These are phyloP conservation scores for Babesia divergens DNA, from an alignment of 169 alveolate genomes.

Conservation along the genomic window DNA sequence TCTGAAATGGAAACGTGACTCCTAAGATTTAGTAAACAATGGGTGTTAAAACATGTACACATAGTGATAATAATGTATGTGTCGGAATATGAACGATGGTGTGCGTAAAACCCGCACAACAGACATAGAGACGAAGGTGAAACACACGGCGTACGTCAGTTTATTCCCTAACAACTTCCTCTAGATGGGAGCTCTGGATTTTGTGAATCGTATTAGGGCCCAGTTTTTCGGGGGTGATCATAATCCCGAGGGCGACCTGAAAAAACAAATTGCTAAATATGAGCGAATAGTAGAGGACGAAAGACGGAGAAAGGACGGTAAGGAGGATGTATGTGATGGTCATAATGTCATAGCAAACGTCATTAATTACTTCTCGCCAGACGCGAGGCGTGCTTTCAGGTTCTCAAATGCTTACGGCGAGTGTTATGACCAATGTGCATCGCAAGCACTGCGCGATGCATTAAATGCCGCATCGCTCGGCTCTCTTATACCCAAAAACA, in stretches of 20 bases:
- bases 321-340: background rate
- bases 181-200: constrained; percentile 20
- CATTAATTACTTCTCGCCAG: background rate
- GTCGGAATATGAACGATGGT: no score
- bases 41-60: background rate
- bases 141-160: constrained; percentile 1
- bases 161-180: background rate
- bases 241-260: constrained; percentile 36
- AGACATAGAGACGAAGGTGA: background rate
- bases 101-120: background rate
- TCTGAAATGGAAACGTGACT: background rate
- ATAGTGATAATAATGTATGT: background rate
- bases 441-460: constrained; percentile 47
- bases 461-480: constrained; percentile 41
- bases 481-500: constrained; percentile 43
- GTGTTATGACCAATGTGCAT: constrained; percentile 60
- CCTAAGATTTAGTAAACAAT: no score
- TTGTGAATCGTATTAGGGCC: constrained; percentile 16
- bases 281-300: constrained; percentile 56
- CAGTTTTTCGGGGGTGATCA: constrained; percentile 21
- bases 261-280: constrained; percentile 41
- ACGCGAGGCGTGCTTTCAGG: constrained; percentile 41
- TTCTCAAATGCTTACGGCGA: constrained; percentile 56
- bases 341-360: background rate
- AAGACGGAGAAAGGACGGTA: constrained; percentile 48